Base-by-base conservation (phyloP, 2,329 filamentous ascomycete species). In the Pestalotiopsis sp. region DNA sequence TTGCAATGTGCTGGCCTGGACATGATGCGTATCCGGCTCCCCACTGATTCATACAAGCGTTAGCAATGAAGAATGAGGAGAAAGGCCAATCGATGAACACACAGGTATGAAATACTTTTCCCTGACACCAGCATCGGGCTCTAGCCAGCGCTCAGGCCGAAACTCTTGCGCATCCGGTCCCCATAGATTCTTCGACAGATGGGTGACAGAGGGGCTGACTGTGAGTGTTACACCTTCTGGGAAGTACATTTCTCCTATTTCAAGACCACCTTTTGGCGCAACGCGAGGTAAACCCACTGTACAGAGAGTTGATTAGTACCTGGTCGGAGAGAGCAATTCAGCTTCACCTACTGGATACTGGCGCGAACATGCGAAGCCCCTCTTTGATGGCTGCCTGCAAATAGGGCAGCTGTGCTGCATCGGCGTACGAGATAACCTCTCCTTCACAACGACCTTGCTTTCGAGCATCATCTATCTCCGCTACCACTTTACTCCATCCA, bases 301-400 rank as follows among this genome's bases (percentile, higher is more conserved):
- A 66, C 38, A 63, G 65, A 20, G 13, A 4, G 6, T 20, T 52
- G 4, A 14, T 68, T 38, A 66, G 71, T 76, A n/a, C 72, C 67
- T 36, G 11, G 3, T 74, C 72, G 25, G 77, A 59, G 69, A 76
- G 77, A 23, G 74, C 74, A 52, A 23, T 9, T 13, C 2, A 7
- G 27, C 23, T 5, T 27, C 3, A 45, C 38, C 20, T 64, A 49
- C 41, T 66, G 3, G 64, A 36, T 17, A 66, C 25, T 17, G 64
- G 64, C n/a, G 25, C 52, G 20, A 57, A 58, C 52, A 66, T 66
- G 36, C 64, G 64, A 14, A 66, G 20, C 4, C 45, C 45, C 25
- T 66, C 64, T 27, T 66, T 66, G n/a, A 66, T 14, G n/a, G 38
- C 31, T n/a, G 38, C 36, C 20, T 64, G 62, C 36, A 64, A n/a